phyloP scores from a whole-genome alignment of 2,329 filamentous ascomycete genomes.

The Aspergillus uvarum region DNA sequence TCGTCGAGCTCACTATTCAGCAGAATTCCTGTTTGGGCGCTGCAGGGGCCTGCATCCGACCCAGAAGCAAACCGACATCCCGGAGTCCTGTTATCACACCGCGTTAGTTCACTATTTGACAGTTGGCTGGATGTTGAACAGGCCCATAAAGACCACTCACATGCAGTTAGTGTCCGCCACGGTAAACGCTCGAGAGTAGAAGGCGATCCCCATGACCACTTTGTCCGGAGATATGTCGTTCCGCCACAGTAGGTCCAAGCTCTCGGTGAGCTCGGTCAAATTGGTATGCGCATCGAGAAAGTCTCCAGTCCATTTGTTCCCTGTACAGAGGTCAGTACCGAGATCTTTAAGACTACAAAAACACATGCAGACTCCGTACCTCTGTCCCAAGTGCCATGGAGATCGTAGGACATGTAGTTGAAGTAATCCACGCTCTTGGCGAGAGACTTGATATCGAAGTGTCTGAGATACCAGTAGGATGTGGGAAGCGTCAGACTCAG shows the following conservation, averaged over 20 bases:
- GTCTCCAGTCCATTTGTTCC: slow-evolving; percentile 16
- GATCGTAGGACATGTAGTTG: slow-evolving; percentile 34
- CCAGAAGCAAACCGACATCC: slow-evolving; percentile 33
- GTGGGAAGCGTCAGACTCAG: slow-evolving; percentile 25
- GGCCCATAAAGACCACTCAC: not conserved
- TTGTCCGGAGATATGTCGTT: slow-evolving; percentile 25
- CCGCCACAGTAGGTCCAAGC: slow-evolving; percentile 30
- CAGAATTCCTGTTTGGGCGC: slow-evolving; percentile 30
- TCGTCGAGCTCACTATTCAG: slow-evolving; percentile 34
- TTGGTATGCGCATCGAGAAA: slow-evolving; percentile 33
- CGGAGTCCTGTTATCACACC: no score
- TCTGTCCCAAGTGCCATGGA: slow-evolving; percentile 30
- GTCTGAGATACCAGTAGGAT: slow-evolving; percentile 33
- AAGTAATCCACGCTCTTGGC: slow-evolving; percentile 23
- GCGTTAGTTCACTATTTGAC: no score
- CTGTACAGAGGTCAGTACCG: no score
- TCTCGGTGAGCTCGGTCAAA: slow-evolving; percentile 32
- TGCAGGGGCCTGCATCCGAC: slow-evolving; percentile 30
- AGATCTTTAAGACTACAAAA: no score
- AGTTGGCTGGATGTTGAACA: no score
- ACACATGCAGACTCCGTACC: slow-evolving; percentile 4
- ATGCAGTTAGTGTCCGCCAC: slow-evolving; percentile 23
- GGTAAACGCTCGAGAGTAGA: slow-evolving; percentile 25
- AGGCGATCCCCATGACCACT: slow-evolving; percentile 32
- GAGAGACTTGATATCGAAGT: slow-evolving; percentile 25